These are phyloP conservation scores for Daldinia sp. DNA, from an alignment of 2,329 filamentous ascomycete species.

Conservation along the genomic window DNA sequence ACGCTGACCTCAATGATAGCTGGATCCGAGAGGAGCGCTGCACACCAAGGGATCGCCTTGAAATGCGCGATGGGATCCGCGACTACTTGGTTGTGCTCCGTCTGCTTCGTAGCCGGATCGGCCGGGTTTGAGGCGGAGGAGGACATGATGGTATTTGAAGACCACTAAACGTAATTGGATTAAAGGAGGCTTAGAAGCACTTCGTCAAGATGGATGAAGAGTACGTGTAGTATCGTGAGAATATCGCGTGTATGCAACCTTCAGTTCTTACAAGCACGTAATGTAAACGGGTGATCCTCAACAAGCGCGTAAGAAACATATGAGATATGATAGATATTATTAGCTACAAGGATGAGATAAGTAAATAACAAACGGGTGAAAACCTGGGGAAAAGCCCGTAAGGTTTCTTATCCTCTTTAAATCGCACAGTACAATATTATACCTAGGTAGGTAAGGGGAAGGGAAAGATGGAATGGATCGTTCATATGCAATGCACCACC, in stretches of 20 bases:
- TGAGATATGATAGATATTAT: constrained; percentile 5
- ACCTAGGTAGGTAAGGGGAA: no score
- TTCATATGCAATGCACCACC: neutral
- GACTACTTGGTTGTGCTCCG: constrained; percentile 43
- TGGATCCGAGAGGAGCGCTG: constrained; percentile 42
- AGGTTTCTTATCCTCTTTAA: neutral
- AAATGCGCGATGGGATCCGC: constrained; percentile 48
- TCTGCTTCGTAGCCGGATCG: constrained; percentile 21
- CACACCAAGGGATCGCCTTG: constrained; percentile 49
- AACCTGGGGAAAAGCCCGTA: constrained; percentile 15
- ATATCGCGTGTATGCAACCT: neutral
- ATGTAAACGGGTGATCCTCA: neutral
- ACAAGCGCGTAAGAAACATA: neutral
- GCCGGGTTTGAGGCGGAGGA: constrained; percentile 7
- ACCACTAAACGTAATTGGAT: no score
- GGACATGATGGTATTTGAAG: constrained; percentile 5
- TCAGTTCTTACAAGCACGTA: no score
- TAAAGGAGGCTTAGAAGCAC: neutral
- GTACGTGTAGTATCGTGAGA: neutral
- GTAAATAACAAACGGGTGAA: neutral
- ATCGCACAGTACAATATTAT: neutral
- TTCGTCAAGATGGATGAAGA: neutral
- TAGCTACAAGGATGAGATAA: constrained; percentile 8
- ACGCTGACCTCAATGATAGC: constrained; percentile 41
- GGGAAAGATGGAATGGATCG: neutral